Evolutionary conservation across 805 yeast genomes (phyloP), one percentile per base, ranked within the genome.

Genomic region (Candida nemodendra): DNA sequence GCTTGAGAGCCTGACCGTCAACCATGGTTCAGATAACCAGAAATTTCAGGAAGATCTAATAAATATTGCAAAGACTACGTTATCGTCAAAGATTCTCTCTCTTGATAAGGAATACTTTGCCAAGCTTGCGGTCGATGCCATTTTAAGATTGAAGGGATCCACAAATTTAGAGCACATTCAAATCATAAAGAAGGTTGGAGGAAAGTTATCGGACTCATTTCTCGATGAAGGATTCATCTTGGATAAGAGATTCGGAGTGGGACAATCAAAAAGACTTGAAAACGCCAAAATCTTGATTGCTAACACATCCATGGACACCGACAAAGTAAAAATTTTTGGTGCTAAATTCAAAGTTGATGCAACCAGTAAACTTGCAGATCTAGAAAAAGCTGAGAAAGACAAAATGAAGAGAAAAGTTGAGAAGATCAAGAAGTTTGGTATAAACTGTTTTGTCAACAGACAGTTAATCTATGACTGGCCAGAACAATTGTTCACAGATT

Each of bases 381-480:
- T 90, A 51, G 97, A 90, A 67, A 79, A 84, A 58, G 96, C 96
- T 21, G 99, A 93, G 69, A 84, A 83, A 66, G 84, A 79, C 41
- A 93, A 91, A 71, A 91, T 93, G 98, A 84, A 79, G 65, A 69
- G 62, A 38, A 93, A 93, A 65, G 88, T 93, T 48, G 89, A 81
- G 42, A 88, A 89, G 61, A 93, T 93, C 62, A 79, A 88, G 59
- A 81, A 81, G 50, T 95, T 87, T 61, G 62, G 61, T 25, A 80
- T 87, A 58, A 86, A 87, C 62, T 81, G 91, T 53, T 93, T 93
- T 62, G 89, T 93, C 52, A 93, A 93, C 70, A 81, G 99, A 59
- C 99, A 93, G 68, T 76, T 93, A 57, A 93, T 93, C 57, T 93
- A 93, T 66, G 97, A 93, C 69, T 93, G 91, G 76, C 99, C 99